Evolutionary conservation across 345 rosid species (phyloP), one percentile per base, ranked within the genome.

Genomic region (Eucalyptus fibrosa): DNA sequence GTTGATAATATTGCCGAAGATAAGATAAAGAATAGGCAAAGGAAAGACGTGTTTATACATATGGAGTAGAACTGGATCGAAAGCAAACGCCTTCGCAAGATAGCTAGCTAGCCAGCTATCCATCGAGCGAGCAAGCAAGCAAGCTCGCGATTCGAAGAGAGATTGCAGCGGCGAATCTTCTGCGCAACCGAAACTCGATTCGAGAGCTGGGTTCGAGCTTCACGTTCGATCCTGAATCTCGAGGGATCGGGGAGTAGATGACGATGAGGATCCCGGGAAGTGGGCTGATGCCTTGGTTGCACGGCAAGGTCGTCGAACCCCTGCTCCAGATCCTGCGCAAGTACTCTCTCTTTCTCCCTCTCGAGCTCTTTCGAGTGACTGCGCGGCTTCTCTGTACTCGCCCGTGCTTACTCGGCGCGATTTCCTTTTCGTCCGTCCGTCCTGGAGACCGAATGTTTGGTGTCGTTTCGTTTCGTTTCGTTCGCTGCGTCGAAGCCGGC

Each of bases 291-390:
- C 60, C 87, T 88, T 96, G 99, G 98, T 88, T 96, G 72, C 87
- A 91, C 88, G 87, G 90, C 86, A 97, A 93, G 90, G 92, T 97
- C 86, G 89, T 92, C 15, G 96, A 97, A 88, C 98, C 99, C 90
- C 94, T 97, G 87, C 83, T 95, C 87, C 95, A 92, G 88, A 96
- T 96, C 93, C 93, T 97, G 67, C 92, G 95, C 90, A 95, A 95
- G 99, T 96, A 90, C 87, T 56, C 30, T 23, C 62, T 56, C 62
- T 56, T 56, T 56, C 62, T 56, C 56, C 42, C 42, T 23, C 88
- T 9, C 81, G 72, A 47, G 45, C 50, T 56, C 32, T 8, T 6
- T 51, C 53, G 17, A 65, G 23, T 30, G 24, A 5, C 67, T 2
- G 42, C 60, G 47, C 23, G 65, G 50, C 44, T 72, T 65, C 62